Evolutionary conservation across 352 stramenopile species (phyloP), one percentile per base, ranked within the genome.

Genomic region (Aphanomyces cochlioides): DNA sequence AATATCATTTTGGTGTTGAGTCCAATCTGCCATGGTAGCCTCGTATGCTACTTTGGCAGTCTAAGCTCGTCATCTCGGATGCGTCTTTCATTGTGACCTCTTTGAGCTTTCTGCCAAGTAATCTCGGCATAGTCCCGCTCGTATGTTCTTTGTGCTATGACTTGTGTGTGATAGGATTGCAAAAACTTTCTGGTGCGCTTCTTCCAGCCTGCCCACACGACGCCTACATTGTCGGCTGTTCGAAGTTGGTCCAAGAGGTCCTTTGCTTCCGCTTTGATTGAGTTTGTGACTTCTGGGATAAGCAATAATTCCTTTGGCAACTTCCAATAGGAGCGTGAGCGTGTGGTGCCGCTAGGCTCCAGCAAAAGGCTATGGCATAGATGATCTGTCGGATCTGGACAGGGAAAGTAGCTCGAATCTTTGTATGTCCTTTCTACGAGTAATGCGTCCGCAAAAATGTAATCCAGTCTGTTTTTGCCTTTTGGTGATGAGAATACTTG

Each of bases 401-500:
- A 59, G 28, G 19, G 6, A 17, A 73, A 69, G 66, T 73, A 72
- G 19, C 21, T 54, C 4, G 36, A 19, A 8, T 13, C 36, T 15
- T 15, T 19, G 21, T 66, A 71, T 3, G 39, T 45, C 19, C 21
- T 12, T 17, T 61, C 28, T 5, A 61, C 54, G 5, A 61, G 21
- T n/a, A 7, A 10, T 5, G 54, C 28, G 36, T 61, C 21, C 5
- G 73, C 36, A 5, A 78, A 56, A 13, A 76, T 61, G 73, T 71
- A 78, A 39, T 75, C 69, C 0, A 78, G 36, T 54, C 73, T 56
- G 34, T 73, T 41, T n/a, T 61, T 61, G 36, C 48, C 63, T 28
- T 65, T 10, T 19, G 69, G 68, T 7, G 57, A 47, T 12, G 73
- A 54, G 56, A 60, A 75, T 48, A 13, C 66, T 48, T 28, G 48